phyloP scores from a whole-genome alignment of 768 basidiomycete genomes.

The Termitomyces sp. region DNA sequence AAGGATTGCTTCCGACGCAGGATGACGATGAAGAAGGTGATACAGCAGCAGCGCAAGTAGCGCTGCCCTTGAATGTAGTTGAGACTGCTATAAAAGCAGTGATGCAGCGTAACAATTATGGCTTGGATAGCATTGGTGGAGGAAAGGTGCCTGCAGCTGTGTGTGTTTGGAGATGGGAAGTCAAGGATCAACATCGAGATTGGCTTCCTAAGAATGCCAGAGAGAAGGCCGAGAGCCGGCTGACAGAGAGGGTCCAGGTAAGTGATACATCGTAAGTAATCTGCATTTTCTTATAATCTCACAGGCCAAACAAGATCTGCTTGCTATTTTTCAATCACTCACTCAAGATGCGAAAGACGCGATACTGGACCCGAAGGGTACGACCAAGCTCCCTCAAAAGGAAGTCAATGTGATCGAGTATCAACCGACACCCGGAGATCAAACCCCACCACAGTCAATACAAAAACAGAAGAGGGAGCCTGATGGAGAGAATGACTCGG shows the following conservation, averaged over 20 bases:
- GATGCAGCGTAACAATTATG: conserved; percentile 75
- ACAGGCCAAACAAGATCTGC: conserved; percentile 58
- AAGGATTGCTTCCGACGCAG: conserved; percentile 58
- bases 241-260: conserved; percentile 63
- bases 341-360: conserved; percentile 49
- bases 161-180: conserved; percentile 86
- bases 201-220: conserved; percentile 65
- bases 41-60: conserved; percentile 25
- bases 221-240: conserved; percentile 57
- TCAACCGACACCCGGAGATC: conserved; percentile 21
- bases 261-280: conserved; percentile 11
- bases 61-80: conserved; percentile 47
- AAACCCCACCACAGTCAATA: conserved; percentile 21
- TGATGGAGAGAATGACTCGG: conserved; percentile 35
- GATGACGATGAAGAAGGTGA: conserved; percentile 47
- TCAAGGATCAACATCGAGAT: conserved; percentile 47
- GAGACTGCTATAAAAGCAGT: conserved; percentile 61
- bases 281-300: conserved; percentile 1
- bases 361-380: conserved; percentile 49
- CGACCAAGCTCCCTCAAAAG: conserved; percentile 28
- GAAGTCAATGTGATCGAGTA: conserved; percentile 21
- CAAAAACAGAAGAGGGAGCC: conserved; percentile 28
- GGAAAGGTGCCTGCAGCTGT: conserved; percentile 57
- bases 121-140: conserved; percentile 50
- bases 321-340: conserved; percentile 48